Conservation (phyloP, 495 filamentous ascomycete species). For the Penicillium coprophilum region DNA sequence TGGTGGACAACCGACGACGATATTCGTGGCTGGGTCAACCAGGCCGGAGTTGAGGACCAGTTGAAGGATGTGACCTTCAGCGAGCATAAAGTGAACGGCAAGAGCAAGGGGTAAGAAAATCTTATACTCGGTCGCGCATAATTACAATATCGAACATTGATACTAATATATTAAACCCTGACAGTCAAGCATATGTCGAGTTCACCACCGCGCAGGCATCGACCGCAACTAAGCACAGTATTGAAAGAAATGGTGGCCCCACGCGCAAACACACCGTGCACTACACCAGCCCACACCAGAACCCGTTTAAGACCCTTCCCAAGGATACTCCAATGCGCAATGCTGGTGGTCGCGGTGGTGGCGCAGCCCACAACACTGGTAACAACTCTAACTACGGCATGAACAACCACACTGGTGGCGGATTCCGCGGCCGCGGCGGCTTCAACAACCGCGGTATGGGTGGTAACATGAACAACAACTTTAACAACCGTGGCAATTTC, state of each 20-base stretch:
- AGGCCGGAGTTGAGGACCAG: constrained; percentile 74
- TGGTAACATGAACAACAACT: constrained; percentile 39
- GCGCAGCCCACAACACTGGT: not conserved
- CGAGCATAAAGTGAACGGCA: constrained; percentile 98
- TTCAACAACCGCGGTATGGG: constrained; percentile 42
- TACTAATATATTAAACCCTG: not conserved
- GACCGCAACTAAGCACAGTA: constrained; percentile 77
- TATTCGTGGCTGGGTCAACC: constrained; percentile 80
- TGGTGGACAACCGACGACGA: constrained; percentile 99
- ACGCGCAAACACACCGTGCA: constrained; percentile 68
- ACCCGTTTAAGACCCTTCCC: constrained; percentile 88
- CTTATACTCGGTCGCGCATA: not conserved
- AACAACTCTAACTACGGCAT: constrained; percentile 17
- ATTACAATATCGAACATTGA: not conserved
- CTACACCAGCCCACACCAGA: constrained; percentile 73
- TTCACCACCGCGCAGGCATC: constrained; percentile 83
- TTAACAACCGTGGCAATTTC: constrained; percentile 53
- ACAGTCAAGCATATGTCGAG: constrained; percentile 86
- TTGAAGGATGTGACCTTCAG: constrained; percentile 93
- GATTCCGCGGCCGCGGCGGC: constrained; percentile 51
- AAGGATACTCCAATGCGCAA: constrained; percentile 83
- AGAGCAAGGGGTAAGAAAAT: constrained; percentile 83
- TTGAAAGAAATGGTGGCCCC: constrained; percentile 63
- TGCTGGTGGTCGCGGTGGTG: constrained; percentile 49
- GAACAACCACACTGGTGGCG: constrained; percentile 28